Percentiles rank a stretch among this genome's conserved stretches.
Evolutionary conservation across 192 early-diverging fungal genomes (phyloP).

Genomic region (Chytriomyces hyalinus): DNA sequence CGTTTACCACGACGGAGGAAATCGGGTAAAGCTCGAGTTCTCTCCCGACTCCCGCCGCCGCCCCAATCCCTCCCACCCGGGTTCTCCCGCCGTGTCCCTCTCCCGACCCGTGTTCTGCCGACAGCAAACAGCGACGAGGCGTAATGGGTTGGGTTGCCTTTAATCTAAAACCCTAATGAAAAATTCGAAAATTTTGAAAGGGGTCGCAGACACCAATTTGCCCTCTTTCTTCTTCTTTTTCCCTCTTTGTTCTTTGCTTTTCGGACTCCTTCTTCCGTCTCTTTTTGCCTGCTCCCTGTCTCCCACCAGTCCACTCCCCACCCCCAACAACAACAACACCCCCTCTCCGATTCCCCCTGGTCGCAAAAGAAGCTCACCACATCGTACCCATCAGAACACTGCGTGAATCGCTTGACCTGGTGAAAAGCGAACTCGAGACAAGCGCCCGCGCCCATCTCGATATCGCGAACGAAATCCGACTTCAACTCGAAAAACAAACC

Average conservation of each 20-base stretch:
- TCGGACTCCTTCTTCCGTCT: background rate
- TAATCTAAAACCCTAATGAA: too few relatives aligned
- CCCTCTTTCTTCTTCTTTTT: too few relatives aligned
- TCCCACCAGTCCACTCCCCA: background rate
- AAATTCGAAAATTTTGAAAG: too few relatives aligned
- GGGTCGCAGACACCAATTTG: too few relatives aligned
- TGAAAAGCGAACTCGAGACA: slow-evolving; percentile 55
- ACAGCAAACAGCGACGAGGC: too few relatives aligned
- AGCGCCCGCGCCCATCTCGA: slow-evolving; percentile 51
- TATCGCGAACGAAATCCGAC: slow-evolving; percentile 55
- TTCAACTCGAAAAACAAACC: slow-evolving; percentile 53
- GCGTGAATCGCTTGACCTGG: slow-evolving; percentile 54
- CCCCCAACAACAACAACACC: background rate
- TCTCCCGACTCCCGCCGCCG: too few relatives aligned
- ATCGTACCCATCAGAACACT: slow-evolving; percentile 44
- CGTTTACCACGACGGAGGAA: slow-evolving; percentile 58
- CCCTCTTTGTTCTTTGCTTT: too few relatives aligned
- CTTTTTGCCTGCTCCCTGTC: background rate
- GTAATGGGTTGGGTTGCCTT: too few relatives aligned
- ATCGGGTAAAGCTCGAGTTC: slow-evolving; percentile 42
- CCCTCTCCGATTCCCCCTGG: background rate
- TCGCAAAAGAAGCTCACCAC: background rate
- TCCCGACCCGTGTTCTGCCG: too few relatives aligned
- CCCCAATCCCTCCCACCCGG: too few relatives aligned
- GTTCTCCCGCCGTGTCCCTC: too few relatives aligned